phyloP scores from a whole-genome alignment of 768 basidiomycete species.

The Tylopilus plumbeoviolaceoides region DNA sequence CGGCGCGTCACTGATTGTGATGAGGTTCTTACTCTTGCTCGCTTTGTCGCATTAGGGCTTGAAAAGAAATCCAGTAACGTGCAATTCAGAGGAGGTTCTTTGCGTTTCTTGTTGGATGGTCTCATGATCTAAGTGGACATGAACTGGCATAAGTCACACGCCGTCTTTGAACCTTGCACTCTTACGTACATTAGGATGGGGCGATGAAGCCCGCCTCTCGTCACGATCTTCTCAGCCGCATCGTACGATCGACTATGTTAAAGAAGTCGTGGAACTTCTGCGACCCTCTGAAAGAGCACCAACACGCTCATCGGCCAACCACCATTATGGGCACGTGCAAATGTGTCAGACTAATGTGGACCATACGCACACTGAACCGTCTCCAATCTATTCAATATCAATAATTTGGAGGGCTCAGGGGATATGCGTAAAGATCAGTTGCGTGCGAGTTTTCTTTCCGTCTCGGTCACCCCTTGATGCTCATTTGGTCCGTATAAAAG shows the following conservation, averaged over 20 bases:
- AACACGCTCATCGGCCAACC: not conserved
- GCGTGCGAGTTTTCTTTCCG: not conserved
- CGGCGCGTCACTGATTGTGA: not conserved
- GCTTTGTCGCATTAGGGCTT: slow-evolving; percentile 20
- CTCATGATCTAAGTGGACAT: slow-evolving; percentile 27
- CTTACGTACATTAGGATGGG: not conserved
- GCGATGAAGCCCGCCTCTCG: too few relatives aligned
- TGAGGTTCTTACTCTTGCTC: slow-evolving; percentile 12
- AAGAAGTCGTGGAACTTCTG: too few relatives aligned
- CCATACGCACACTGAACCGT: too few relatives aligned
- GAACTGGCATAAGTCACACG: not conserved
- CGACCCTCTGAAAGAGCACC: not conserved
- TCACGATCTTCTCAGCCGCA: too few relatives aligned
- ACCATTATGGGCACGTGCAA: not conserved
- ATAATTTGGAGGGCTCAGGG: not conserved
- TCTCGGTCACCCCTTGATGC: not conserved
- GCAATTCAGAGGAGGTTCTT: slow-evolving; percentile 26
- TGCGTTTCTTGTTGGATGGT: slow-evolving; percentile 35
- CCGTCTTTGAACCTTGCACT: not conserved
- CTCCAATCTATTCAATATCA: too few relatives aligned
- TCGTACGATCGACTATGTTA: too few relatives aligned
- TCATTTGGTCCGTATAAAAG: not conserved
- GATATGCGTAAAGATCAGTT: not conserved
- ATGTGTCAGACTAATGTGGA: too few relatives aligned
- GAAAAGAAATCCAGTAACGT: slow-evolving; percentile 49